phyloP scores from a whole-genome alignment of 2,329 filamentous ascomycete species.

The Calonectria hongkongensis region DNA sequence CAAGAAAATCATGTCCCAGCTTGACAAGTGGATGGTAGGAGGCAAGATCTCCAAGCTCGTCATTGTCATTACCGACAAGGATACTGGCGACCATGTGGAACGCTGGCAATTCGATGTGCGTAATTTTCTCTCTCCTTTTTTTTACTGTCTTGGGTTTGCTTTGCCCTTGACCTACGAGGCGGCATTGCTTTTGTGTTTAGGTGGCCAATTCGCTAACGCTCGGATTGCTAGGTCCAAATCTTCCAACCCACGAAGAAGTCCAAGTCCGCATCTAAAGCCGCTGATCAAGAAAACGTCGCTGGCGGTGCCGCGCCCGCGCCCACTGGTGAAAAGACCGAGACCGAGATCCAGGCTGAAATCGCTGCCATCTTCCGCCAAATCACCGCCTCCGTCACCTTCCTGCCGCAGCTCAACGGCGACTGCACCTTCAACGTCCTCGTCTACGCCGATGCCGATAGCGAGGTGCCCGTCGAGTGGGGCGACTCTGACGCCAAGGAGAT shows the following conservation, averaged over 20 bases:
- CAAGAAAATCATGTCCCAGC: conserved; percentile 98
- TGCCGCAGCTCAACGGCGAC: conserved; percentile 90
- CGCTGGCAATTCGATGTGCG: conserved; percentile 97
- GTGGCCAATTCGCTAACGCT: conserved; percentile 21
- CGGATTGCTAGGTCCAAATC: conserved; percentile 61
- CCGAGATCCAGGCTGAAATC: conserved; percentile 96
- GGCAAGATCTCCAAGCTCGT: conserved; percentile 98
- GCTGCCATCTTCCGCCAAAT: conserved; percentile 98
- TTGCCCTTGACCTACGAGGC: too few species aligned
- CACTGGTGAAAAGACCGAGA: conserved; percentile 85
- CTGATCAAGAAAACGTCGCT: conserved; percentile 82
- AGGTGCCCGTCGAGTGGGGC: conserved; percentile 98
- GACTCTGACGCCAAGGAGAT: conserved; percentile 99
- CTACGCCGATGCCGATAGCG: conserved; percentile 96
- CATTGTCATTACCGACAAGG: conserved; percentile 96
- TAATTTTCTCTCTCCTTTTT: conserved; percentile 19
- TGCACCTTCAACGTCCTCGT: conserved; percentile 99
- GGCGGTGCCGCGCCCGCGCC: conserved; percentile 57
- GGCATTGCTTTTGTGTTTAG: not conserved
- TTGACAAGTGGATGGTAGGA: conserved; percentile 97
- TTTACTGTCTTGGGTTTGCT: conserved; percentile 26
- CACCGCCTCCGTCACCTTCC: conserved; percentile 96
- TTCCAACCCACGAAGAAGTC: conserved; percentile 60
- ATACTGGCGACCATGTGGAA: conserved; percentile 96
- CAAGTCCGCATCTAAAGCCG: conserved; percentile 70